Percentiles rank a stretch among this genome's conserved stretches.
Conservation (phyloP, 139 green algal genomes). For the Dunaliella primolecta region DNA sequence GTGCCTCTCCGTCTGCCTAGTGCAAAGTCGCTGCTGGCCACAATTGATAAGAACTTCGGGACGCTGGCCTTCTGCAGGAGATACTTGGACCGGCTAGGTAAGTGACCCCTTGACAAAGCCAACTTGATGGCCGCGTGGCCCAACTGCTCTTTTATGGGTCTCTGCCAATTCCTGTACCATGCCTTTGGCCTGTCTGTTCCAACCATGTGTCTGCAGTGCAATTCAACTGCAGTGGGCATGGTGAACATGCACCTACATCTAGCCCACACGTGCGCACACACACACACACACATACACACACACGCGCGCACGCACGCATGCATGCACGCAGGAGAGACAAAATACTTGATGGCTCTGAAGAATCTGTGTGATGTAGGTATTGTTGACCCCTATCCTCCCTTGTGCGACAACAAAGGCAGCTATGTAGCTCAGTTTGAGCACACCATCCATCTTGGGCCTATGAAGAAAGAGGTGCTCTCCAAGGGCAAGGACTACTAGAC, state of each 20-base stretch:
- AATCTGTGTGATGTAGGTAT: conserved; percentile 93
- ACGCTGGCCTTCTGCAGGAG: conserved; percentile 96
- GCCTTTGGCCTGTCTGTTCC: no score
- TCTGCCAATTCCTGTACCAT: no score
- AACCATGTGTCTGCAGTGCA: no score
- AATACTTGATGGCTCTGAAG: conserved; percentile 99
- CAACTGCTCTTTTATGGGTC: no score
- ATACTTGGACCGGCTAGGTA: conserved; percentile 89
- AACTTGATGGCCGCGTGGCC: no score
- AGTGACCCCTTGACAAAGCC: background rate
- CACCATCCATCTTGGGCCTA: conserved; percentile 94
- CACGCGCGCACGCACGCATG: background rate
- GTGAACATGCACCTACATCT: no score
- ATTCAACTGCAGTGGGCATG: no score
- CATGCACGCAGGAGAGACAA: conserved; percentile 70
- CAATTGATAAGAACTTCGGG: conserved; percentile 97
- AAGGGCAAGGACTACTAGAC: conserved; percentile 92
- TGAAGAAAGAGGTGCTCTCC: conserved; percentile 93
- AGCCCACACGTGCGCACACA: background rate
- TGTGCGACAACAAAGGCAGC: conserved; percentile 88
- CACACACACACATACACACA: background rate
- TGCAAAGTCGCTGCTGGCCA: conserved; percentile 90
- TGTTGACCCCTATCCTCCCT: conserved; percentile 92
- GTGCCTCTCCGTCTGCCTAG: conserved; percentile 89
- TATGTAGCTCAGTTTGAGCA: conserved; percentile 98